Conservation (phyloP, 208 protist genomes). For the Crithidia sp. region DNA sequence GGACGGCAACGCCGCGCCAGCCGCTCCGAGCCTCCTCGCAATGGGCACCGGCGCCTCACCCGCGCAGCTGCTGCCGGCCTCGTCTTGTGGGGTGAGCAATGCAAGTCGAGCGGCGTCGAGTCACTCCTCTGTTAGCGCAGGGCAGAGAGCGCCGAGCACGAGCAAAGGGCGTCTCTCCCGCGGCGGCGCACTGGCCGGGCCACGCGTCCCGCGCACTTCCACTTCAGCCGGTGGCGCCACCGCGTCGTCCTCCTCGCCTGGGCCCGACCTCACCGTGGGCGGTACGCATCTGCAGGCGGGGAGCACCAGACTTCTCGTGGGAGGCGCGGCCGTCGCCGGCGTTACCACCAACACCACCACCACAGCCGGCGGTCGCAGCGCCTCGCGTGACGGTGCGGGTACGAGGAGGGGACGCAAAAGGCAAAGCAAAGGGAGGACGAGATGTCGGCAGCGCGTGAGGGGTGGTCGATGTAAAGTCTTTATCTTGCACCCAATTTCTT, state of each 20-base stretch:
- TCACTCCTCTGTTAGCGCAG: constrained; percentile 4
- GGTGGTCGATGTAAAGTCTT: constrained; percentile 4
- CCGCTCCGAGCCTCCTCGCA: constrained; percentile 16
- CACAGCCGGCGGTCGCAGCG: constrained; percentile 10
- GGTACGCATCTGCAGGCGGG: constrained; percentile 23
- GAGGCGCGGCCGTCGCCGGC: not conserved
- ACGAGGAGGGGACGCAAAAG: not conserved
- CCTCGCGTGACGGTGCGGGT: constrained; percentile 13
- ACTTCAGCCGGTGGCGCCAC: not conserved
- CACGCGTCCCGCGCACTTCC: not conserved
- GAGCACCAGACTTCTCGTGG: constrained; percentile 6
- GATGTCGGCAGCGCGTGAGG: not conserved
- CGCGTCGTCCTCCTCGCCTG: not conserved
- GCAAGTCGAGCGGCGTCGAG: constrained; percentile 3
- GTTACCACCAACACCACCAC: not conserved
- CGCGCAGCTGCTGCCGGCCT: constrained; percentile 16
- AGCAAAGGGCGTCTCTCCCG: constrained; percentile 27
- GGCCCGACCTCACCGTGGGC: constrained; percentile 16
- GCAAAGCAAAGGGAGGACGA: not conserved
- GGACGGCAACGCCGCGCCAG: not conserved
- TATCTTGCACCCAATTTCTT: constrained; percentile 11
- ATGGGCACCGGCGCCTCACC: constrained; percentile 28
- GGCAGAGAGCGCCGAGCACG: constrained; percentile 2
- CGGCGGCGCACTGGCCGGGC: constrained; percentile 8
- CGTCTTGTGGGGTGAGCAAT: not conserved